Percentiles rank a stretch among this genome's conserved stretches.
Conservation (phyloP, 1,139 yeast species). For the Candida sp. region DNA sequence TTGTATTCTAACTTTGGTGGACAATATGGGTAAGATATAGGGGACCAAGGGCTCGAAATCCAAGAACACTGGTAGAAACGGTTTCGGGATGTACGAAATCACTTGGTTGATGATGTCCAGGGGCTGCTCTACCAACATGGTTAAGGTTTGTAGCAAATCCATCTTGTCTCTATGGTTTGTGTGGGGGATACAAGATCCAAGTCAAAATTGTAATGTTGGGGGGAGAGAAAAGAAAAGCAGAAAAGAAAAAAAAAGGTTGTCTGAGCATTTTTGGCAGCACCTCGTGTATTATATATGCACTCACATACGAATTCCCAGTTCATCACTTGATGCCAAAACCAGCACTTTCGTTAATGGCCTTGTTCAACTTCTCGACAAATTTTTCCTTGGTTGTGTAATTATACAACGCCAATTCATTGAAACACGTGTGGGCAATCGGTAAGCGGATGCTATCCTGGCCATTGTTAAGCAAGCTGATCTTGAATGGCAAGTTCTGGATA, state of each 20-base stretch:
- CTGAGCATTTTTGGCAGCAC: not conserved
- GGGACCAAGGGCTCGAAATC: not conserved
- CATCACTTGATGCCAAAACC: constrained; percentile 79
- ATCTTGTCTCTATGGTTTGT: not conserved
- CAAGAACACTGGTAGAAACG: not conserved
- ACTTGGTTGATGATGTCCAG: not conserved
- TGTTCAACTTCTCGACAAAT: constrained; percentile 56
- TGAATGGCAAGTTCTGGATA: constrained; percentile 70
- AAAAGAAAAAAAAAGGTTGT: not conserved
- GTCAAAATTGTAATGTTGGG: no score
- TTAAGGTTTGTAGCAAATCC: not conserved
- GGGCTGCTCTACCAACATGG: not conserved
- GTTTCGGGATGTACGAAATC: not conserved
- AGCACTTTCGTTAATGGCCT: constrained; percentile 78
- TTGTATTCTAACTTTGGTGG: not conserved
- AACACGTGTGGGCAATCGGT: constrained; percentile 94
- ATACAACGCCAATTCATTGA: constrained; percentile 83
- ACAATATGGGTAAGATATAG: not conserved
- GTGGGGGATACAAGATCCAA: not conserved
- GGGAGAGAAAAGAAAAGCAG: no score
- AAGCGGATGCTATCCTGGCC: constrained; percentile 58
- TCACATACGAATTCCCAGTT: no score
- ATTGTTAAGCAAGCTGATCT: constrained; percentile 51
- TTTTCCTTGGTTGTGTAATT: constrained; percentile 60
- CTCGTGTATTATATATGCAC: not conserved